Base-by-base conservation (phyloP, 2,329 filamentous ascomycete genomes). In the Calonectria crousiana region DNA sequence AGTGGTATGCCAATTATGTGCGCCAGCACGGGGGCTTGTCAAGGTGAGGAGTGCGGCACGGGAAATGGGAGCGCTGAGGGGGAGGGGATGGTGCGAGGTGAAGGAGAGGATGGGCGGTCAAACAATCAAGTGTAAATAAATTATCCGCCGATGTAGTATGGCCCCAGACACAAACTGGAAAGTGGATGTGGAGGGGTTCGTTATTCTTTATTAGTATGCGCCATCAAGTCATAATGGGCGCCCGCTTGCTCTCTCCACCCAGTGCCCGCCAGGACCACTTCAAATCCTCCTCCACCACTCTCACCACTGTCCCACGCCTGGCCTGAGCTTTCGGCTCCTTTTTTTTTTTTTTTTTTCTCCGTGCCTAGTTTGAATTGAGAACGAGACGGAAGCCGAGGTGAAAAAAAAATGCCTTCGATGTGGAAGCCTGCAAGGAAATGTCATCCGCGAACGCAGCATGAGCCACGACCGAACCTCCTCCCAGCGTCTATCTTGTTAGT, bases 271-370 rank as follows among this genome's bases (percentile, higher is more conserved):
- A 70, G 70, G 70, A 66, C 65, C 66, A 70, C 69, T 67, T 72
- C 66, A 74, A 76, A 73, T 73, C 69, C 41, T 56, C 69, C 73
- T 74, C 71, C 62, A 75, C 72, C 53, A 72, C 69, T 67, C 71
- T 78, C 67, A 65, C 64, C 64, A 73, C 69, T 60, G 72, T 70
- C 73, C 71, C 71, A 74, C 78, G 73, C 77, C 75, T 78, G 58
- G 69, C 53, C 73, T 72, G 67, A 69, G 69, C 67, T 73, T 49
- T 67, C 56, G 70, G 58, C 69, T 75, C 62, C 28, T 69, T 66
- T 76, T 74, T 69, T 65, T 66, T 69, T 28, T 66, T 69, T 65
- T 75, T 74, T 69, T 65, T 66, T 69, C 34, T 66, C 28, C 49
- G 65, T 53, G 34, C 53, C 28, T 28, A 30, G 32, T 36, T 47